These are phyloP conservation scores for Yueomyces sinensis DNA, from an alignment of 805 yeast genomes.

Conservation along the genomic window DNA sequence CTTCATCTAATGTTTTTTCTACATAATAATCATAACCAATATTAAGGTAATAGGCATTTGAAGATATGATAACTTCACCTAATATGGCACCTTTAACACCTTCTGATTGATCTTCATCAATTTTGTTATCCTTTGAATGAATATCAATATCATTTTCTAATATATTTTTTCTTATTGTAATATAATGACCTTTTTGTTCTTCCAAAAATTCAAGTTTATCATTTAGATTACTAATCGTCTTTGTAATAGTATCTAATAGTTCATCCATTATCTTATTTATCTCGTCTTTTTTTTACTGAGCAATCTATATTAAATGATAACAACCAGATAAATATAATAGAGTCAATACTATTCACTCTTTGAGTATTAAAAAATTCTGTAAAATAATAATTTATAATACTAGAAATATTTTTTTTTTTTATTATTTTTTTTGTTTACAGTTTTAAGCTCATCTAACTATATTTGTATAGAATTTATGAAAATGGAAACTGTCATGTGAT, in stretches of 20 bases:
- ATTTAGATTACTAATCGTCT: background rate
- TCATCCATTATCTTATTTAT: background rate
- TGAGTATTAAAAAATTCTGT: too few species aligned
- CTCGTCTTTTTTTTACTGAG: too few species aligned
- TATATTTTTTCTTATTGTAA: constrained; percentile 7
- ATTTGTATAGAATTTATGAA: too few species aligned
- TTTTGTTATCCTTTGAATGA: constrained; percentile 1
- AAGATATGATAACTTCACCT: constrained; percentile 20
- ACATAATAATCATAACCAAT: constrained; percentile 24
- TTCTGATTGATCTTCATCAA: constrained; percentile 2
- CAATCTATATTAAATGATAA: too few species aligned
- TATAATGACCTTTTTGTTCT: constrained; percentile 18
- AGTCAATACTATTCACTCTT: too few species aligned
- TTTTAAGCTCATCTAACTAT: too few species aligned
- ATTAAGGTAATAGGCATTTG: constrained; percentile 13
- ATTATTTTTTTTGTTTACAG: too few species aligned
- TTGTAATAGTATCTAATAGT: background rate
- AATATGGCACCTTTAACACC: constrained; percentile 13
- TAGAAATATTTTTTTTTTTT: too few species aligned
- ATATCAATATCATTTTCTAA: constrained; percentile 1
- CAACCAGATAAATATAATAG: too few species aligned
- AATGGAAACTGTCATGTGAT: too few species aligned
- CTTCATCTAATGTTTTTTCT: constrained; percentile 15
- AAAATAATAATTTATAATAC: too few species aligned
- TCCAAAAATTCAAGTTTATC: constrained; percentile 15